phyloP scores from a whole-genome alignment of 2,329 filamentous ascomycete genomes.

The Epichloe glyceriae region DNA sequence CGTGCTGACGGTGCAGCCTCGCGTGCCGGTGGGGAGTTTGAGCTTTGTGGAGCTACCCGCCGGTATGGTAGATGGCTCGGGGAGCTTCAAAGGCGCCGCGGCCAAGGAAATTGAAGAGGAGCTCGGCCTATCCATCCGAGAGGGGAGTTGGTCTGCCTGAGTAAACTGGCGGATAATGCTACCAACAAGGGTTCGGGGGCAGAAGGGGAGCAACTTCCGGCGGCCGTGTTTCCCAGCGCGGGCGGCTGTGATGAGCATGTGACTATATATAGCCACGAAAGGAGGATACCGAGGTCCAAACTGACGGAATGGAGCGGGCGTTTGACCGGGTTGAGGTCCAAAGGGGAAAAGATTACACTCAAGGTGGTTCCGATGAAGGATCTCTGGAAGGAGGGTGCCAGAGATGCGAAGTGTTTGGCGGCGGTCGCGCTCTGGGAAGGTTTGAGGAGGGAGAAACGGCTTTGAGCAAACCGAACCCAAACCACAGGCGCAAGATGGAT shows the following conservation, averaged over 20 bases:
- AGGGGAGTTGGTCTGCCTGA: slow-evolving; percentile 36
- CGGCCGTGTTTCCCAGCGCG: slow-evolving; percentile 42
- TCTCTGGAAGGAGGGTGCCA: slow-evolving; percentile 42
- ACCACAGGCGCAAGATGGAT: too few species aligned
- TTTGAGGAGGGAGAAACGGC: slow-evolving; percentile 32
- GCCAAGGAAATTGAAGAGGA: slow-evolving; percentile 50
- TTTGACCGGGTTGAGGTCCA: slow-evolving; percentile 41
- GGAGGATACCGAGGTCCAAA: slow-evolving; percentile 33
- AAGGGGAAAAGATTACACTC: slow-evolving; percentile 50
- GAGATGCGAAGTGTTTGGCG: slow-evolving; percentile 46
- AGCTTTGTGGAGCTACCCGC: slow-evolving; percentile 44
- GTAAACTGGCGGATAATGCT: slow-evolving; percentile 30
- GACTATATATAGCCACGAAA: slow-evolving; percentile 44
- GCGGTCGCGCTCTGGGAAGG: slow-evolving; percentile 48
- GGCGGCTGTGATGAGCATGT: slow-evolving; percentile 50
- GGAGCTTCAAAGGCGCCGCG: slow-evolving; percentile 42
- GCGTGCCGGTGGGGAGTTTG: slow-evolving; percentile 41
- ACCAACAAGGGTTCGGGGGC: slow-evolving; percentile 17
- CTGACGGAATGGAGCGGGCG: slow-evolving; percentile 43
- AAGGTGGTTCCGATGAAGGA: slow-evolving; percentile 44
- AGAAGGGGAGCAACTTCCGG: slow-evolving; percentile 19
- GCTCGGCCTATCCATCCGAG: slow-evolving; percentile 38
- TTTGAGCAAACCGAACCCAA: slow-evolving; percentile 12
- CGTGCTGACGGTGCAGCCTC: slow-evolving; percentile 46
- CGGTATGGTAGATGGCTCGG: slow-evolving; percentile 42